Conservation (phyloP, 345 rosid species). For the Viola odorata region DNA sequence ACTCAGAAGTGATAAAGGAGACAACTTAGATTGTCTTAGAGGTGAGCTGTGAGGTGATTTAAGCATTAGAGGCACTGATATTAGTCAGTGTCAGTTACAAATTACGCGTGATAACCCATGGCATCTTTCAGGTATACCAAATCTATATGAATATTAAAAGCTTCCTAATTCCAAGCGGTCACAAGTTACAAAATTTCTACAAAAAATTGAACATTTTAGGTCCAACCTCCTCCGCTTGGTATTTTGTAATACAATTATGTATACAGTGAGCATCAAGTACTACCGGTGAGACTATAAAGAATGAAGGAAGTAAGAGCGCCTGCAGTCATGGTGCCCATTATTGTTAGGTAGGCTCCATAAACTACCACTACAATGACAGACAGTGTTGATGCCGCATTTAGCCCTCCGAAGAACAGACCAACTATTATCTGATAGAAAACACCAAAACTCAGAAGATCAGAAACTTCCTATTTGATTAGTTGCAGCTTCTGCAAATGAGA, state of each 20-base stretch:
- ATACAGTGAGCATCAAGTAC: conserved; percentile 3
- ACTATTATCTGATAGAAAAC: conserved; percentile 41
- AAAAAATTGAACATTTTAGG: no score
- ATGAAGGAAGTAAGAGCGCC: conserved; percentile 96
- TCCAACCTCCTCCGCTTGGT: not conserved
- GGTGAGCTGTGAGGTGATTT: not conserved
- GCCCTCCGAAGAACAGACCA: conserved; percentile 78
- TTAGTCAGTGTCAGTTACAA: not conserved
- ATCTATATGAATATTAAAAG: not conserved
- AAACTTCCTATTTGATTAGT: not conserved
- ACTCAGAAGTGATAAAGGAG: no score
- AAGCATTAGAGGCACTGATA: not conserved
- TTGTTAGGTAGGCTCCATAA: conserved; percentile 86
- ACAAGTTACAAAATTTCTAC: no score
- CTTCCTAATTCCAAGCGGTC: no score
- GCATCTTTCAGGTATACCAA: not conserved
- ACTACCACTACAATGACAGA: conserved; percentile 76
- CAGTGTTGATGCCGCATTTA: conserved; percentile 77
- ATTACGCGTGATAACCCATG: not conserved
- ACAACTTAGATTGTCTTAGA: no score
- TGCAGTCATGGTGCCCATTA: conserved; percentile 71
- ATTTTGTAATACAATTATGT: conserved; percentile 3
- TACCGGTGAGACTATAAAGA: conserved; percentile 96
- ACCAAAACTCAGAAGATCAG: not conserved
- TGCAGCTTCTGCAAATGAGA: not conserved